Conservation (phyloP, 2,329 filamentous ascomycete genomes). For the Knoxdaviesia capensis region DNA sequence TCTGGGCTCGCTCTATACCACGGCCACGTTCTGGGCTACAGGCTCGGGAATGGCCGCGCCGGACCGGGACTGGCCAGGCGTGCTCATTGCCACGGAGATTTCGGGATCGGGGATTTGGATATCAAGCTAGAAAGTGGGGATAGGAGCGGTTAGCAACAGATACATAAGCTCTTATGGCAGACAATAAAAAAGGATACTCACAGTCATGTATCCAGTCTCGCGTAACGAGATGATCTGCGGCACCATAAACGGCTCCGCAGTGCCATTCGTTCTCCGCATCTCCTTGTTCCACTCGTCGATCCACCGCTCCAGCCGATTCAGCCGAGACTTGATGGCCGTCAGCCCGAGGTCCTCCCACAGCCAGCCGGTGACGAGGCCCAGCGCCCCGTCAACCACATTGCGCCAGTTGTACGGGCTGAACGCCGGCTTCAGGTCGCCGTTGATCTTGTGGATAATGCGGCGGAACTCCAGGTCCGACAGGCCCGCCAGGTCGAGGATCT, state of each 20-base stretch:
- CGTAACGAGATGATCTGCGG: conserved; percentile 63
- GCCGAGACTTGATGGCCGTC: conserved; percentile 50
- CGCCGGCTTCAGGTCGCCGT: conserved; percentile 51
- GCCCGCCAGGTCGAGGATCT: conserved; percentile 73
- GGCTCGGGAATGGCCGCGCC: not conserved
- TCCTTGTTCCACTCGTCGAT: conserved; percentile 73
- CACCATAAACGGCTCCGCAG: conserved; percentile 27
- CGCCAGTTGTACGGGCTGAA: conserved; percentile 62
- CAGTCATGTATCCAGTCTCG: conserved; percentile 72
- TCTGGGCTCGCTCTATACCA: not conserved
- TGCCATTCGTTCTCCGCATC: conserved; percentile 33
- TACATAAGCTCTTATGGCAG: not conserved
- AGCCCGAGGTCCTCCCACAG: conserved; percentile 81
- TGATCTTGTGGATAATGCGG: conserved; percentile 60
- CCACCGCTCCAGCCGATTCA: conserved; percentile 56
- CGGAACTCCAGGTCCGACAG: conserved; percentile 77
- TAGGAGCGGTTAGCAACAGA: not conserved
- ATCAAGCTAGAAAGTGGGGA: conserved; percentile 36
- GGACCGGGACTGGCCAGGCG: conserved; percentile 17
- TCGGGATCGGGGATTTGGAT: conserved; percentile 68
- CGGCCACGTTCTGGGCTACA: not conserved
- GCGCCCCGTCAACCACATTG: conserved; percentile 58
- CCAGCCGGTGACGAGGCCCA: conserved; percentile 79
- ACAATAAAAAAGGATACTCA: conserved; percentile 19
- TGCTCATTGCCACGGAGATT: conserved; percentile 33